Base-by-base conservation (phyloP, 83 land plant genomes). In the Thuja plicata region DNA sequence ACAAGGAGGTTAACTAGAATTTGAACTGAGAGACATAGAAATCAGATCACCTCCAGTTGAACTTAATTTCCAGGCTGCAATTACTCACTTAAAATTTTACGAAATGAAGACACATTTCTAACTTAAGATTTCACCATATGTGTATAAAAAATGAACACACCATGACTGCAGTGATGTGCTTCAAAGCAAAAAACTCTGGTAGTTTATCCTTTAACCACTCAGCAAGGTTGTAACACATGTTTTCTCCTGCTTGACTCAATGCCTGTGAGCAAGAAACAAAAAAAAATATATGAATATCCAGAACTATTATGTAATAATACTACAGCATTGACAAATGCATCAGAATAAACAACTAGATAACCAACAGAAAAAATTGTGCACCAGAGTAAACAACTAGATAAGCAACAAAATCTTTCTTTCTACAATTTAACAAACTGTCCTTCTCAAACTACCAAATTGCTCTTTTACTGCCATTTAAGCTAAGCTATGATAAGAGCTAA, bases 191-290 rank as follows among this genome's bases (percentile, higher is more conserved):
- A 73, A 91, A 88, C 43, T 84, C 85, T 38, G 89, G 92, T 34
- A 91, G 91, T 57, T 91, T 87, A 43, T 91, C 92, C 86, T 90
- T 91, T 81, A 91, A 87, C 92, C 92, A 90, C 77, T 91, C 92
- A 76, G 90, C 77, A 88, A 91, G 46, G 43, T 85, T 88, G 62
- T 91, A 91, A 87, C 91, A 91, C 92, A 91, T 91, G 87, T 91
- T 91, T 88, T 91, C 92, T 35, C 92, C 91, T 48, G 35, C 84
- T 60, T 88, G 92, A 55, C 88, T 86, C 46, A 60, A 85, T 71
- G 92, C 91, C 92, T 91, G 86, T 46, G 37, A 88, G 35, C 88
- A 34, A n/a, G 41, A 84, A 82, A n/a, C 54, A 82, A n/a, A 32
- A 34, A 88, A 73, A 86, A 16, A 48, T 43, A 66, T 4, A 34